These are phyloP conservation scores for Coccomyxa subellipsoidea DNA, from an alignment of 163 green algal species.

Conservation along the genomic window DNA sequence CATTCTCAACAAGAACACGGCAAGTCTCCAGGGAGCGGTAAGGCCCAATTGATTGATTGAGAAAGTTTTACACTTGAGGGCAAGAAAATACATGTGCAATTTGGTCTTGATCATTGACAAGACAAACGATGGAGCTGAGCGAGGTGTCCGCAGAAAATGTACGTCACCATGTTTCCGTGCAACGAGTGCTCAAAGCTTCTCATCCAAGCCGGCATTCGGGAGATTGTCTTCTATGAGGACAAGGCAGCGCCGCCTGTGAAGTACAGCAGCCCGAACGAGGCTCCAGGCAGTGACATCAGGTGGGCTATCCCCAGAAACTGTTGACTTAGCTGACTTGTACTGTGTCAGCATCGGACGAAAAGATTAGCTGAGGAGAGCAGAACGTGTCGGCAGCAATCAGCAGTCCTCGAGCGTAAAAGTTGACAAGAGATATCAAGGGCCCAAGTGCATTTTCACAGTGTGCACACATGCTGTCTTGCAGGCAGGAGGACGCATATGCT, in stretches of 20 bases:
- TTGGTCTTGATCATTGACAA: no score
- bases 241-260: constrained; percentile 19
- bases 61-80: no score
- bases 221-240: constrained; percentile 87
- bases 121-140: no score
- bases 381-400: neutral
- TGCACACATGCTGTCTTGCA: neutral
- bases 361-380: neutral
- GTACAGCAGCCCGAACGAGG: neutral
- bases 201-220: constrained; percentile 89
- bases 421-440: no score
- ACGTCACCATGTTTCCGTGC: constrained; percentile 99
- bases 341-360: neutral
- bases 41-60: no score
- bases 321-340: neutral
- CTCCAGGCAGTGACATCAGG: neutral
- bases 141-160: constrained; percentile 60
- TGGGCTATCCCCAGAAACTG: neutral
- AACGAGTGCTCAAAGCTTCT: constrained; percentile 99
- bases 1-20: constrained; percentile 94
- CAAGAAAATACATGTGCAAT: no score
- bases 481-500: neutral
- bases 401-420: no score
- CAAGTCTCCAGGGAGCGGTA: constrained; percentile 61
- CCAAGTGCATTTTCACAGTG: no score